These are phyloP conservation scores for Carex pumila DNA, from an alignment of 176 grass and related monocot genomes.

Conservation along the genomic window DNA sequence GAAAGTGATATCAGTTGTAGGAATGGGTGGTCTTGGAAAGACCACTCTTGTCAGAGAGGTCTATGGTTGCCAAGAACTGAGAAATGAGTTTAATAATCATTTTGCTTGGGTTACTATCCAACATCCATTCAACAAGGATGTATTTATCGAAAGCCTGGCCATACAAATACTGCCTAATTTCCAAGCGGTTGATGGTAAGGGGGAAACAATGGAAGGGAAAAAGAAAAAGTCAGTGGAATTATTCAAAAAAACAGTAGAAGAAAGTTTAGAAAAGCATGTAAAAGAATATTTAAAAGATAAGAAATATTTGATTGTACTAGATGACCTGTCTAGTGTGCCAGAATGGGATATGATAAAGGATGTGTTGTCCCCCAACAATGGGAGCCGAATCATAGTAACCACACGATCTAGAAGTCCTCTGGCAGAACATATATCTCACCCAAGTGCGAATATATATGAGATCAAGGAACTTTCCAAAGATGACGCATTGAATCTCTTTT, in stretches of 20 bases:
- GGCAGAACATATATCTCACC: not conserved
- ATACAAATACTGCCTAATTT: not conserved
- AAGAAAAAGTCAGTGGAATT: too few species aligned
- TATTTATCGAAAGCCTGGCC: not conserved
- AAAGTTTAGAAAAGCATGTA: too few species aligned
- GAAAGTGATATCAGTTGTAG: not conserved
- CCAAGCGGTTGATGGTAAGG: not conserved
- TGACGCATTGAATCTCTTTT: not conserved
- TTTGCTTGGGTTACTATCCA: not conserved
- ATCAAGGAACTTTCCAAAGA: not conserved
- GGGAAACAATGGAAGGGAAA: too few species aligned
- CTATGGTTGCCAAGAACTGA: too few species aligned
- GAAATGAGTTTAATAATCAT: too few species aligned
- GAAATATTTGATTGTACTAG: conserved; percentile 23
- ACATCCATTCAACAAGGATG: not conserved
- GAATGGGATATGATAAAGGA: conserved; percentile 17
- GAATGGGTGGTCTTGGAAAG: too few species aligned
- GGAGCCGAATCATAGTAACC: conserved; percentile 17
- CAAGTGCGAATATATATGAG: not conserved
- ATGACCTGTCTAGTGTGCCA: not conserved
- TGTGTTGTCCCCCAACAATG: not conserved
- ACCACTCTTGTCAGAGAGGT: too few species aligned
- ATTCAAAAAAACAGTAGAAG: not conserved
- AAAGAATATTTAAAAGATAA: not conserved
- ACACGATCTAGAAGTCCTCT: not conserved